Conservation (phyloP, 2,329 filamentous ascomycete genomes). For the Fusarium dimerum region DNA sequence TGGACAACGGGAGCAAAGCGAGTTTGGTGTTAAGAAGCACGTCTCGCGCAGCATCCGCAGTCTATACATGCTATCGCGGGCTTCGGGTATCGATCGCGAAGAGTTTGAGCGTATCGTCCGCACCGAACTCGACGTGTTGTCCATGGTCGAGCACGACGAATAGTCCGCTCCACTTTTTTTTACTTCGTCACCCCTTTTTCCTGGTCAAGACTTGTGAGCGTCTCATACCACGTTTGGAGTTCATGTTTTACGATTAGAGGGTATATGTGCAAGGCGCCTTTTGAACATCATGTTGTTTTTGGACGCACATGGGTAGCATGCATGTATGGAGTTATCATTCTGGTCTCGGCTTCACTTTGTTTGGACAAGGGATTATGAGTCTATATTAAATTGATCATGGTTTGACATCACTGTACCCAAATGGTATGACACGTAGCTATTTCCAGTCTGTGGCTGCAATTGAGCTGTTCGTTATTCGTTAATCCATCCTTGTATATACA, state of each 20-base stretch:
- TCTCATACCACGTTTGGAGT: background rate
- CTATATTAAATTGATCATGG: too few species aligned
- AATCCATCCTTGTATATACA: too few species aligned
- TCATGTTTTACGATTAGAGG: background rate
- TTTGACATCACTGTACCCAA: too few species aligned
- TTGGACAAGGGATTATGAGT: too few species aligned
- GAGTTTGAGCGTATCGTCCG: conserved; percentile 75
- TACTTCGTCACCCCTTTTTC: too few species aligned
- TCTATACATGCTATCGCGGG: conserved; percentile 68
- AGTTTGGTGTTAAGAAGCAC: conserved; percentile 77
- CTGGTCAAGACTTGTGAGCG: background rate
- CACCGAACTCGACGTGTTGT: conserved; percentile 70
- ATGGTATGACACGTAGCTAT: too few species aligned
- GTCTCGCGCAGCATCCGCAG: conserved; percentile 77
- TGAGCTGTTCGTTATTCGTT: too few species aligned
- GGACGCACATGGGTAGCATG: conserved; percentile 7
- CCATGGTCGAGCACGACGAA: conserved; percentile 64
- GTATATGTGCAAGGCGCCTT: background rate
- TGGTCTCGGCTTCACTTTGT: conserved; percentile 5
- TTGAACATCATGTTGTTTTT: conserved; percentile 6
- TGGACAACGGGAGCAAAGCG: conserved; percentile 60
- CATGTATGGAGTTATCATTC: conserved; percentile 27
- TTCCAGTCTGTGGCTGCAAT: too few species aligned
- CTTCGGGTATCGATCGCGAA: conserved; percentile 70
- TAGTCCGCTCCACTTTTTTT: conserved; percentile 2